Base-by-base conservation (phyloP, 495 filamentous ascomycete species). In the Hyaloscypha finlandica region DNA sequence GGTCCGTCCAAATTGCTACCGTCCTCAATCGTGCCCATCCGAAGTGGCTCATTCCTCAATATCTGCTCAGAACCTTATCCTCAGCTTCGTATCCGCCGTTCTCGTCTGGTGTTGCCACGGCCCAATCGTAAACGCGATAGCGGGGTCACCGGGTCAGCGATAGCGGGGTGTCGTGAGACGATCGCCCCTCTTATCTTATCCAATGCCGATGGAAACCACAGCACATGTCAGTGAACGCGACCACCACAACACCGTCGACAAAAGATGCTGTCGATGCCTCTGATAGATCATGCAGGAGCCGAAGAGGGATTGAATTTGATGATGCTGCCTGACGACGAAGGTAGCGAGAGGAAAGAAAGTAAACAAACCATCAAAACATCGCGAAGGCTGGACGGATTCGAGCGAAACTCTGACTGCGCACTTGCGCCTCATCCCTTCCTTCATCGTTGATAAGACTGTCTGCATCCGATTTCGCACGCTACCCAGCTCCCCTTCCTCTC, bases 71-170 rank as follows among this genome's bases (percentile, higher is more conserved):
- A 37, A 4, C 2, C 16, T 12, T 48, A 37, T 48, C 6, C 16
- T 12, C 4, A 19, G 11, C 16, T 48, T 48, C 42, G 14, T 65
- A 16, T 9, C 63, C 54, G 63, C 54, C 33, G 54, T 65, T 57
- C 53, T 19, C 42, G 42, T 48, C 42, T 12, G 42, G 42, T 48
- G 16, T 0, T 14, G 11, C 9, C 3, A 48, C 42, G 42, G 42
- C 16, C 42, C 11, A 48, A 48, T 48, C 11, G 42, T 48, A 48
- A 19, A 4, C 11, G 42, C n/a, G 8, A 16, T 48, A 48, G 37
- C 25, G 25, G 65, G 65, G 65, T 68, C 59, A 68, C 57, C 59
- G 52, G 65, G 37, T 59, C 54, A 42, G 22, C 42, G 20, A 61
- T 62, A 68, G 65, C 59, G 65, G 65, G 65, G 59, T 48, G 42